Percentiles rank a stretch among this genome's conserved stretches.
phyloP scores from a whole-genome alignment of 352 stramenopile genomes.

The Globisporangium lucens region DNA sequence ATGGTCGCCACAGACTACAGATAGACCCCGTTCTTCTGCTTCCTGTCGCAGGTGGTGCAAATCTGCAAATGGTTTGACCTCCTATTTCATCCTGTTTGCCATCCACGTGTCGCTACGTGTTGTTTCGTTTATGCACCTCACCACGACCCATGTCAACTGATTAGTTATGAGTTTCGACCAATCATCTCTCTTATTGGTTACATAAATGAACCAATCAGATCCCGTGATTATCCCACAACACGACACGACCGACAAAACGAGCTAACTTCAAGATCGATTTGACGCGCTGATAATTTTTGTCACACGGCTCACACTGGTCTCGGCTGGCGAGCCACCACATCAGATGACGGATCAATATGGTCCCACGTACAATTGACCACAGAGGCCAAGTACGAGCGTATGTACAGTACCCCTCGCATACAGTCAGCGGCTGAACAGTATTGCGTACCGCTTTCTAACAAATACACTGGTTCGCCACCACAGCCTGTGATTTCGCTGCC shows the following conservation, averaged over 20 bases:
- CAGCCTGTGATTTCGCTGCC: background rate
- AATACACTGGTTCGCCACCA: background rate
- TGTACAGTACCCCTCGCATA: background rate
- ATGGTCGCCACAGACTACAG: conserved; percentile 17
- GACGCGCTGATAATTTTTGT: background rate
- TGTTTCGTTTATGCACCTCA: background rate
- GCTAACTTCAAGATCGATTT: conserved; percentile 9
- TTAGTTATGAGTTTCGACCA: background rate
- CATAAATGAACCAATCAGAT: background rate
- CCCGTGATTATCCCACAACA: background rate
- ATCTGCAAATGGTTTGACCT: background rate
- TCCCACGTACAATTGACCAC: background rate
- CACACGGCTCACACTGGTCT: background rate
- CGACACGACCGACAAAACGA: background rate
- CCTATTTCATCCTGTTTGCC: background rate
- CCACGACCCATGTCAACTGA: background rate
- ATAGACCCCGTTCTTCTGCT: background rate
- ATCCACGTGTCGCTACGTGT: background rate
- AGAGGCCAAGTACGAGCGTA: background rate
- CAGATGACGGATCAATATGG: background rate
- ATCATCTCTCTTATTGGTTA: background rate
- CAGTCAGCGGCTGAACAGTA: background rate
- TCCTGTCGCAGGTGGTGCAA: background rate
- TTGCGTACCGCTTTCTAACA: background rate
- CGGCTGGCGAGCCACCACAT: too few relatives aligned